Evolutionary conservation across 2,329 filamentous ascomycete species (phyloP).

Genomic region (Monosporascus sp.): DNA sequence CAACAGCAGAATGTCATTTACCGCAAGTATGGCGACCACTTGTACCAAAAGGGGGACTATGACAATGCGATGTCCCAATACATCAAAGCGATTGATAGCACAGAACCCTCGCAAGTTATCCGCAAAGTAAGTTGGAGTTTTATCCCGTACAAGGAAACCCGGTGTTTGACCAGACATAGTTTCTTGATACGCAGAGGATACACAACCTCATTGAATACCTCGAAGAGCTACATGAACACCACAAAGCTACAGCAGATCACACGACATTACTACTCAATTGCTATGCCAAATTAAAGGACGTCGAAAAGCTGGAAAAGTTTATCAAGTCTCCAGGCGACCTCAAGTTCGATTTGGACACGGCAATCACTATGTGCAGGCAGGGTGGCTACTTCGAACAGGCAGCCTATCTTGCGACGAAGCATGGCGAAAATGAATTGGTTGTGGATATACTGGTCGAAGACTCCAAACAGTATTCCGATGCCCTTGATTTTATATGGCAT

Average conservation of each 20-base stretch:
- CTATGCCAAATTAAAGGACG: conserved; percentile 96
- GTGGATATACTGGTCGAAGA: conserved; percentile 96
- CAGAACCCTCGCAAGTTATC: conserved; percentile 93
- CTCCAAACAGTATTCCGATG: conserved; percentile 83
- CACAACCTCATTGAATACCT: conserved; percentile 96
- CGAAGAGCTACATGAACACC: conserved; percentile 91
- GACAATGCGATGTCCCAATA: conserved; percentile 99
- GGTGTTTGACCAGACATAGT: conserved; percentile 45
- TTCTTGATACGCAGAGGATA: conserved; percentile 93
- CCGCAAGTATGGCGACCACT: conserved; percentile 85
- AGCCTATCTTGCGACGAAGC: conserved; percentile 89
- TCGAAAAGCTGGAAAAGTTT: conserved; percentile 91
- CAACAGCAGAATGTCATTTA: conserved; percentile 88
- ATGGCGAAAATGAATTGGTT: conserved; percentile 88
- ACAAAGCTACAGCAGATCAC: conserved; percentile 89
- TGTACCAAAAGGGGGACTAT: conserved; percentile 93
- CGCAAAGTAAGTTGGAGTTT: conserved; percentile 58
- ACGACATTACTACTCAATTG: conserved; percentile 93
- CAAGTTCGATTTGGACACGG: conserved; percentile 95
- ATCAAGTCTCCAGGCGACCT: conserved; percentile 93
- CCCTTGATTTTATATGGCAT: conserved; percentile 86
- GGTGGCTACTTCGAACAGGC: conserved; percentile 96
- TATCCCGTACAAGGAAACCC: no score
- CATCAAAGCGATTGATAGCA: conserved; percentile 90
- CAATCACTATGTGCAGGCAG: conserved; percentile 95